Evolutionary conservation across 2,329 filamentous ascomycete species (phyloP).

Genomic region (Lasiodiplodia hormozganensis): DNA sequence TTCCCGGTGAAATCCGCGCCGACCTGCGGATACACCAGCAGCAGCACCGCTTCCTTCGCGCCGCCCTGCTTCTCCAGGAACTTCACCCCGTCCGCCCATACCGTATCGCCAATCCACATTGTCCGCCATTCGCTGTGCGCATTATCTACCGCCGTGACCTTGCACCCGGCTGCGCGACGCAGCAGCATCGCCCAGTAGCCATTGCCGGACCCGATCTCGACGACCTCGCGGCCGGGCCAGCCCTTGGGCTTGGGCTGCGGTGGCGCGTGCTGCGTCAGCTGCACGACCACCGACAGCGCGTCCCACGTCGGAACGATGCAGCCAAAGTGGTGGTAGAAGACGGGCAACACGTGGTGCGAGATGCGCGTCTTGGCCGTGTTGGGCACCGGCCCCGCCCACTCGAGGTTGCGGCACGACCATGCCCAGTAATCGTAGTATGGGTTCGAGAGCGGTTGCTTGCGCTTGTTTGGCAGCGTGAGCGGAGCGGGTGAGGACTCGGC

Average conservation of each 20-base stretch:
- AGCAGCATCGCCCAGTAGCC: conserved; percentile 80
- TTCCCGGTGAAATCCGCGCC: conserved; percentile 69
- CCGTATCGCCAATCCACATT: conserved; percentile 72
- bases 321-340: conserved; percentile 81
- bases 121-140: conserved; percentile 72
- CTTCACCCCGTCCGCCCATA: conserved; percentile 64
- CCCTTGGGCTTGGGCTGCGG: conserved; percentile 41
- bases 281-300: conserved; percentile 65
- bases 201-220: conserved; percentile 74
- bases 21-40: conserved; percentile 77
- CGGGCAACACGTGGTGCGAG: conserved; percentile 72
- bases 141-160: conserved; percentile 69
- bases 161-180: conserved; percentile 64
- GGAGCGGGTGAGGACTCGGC: conserved; percentile 46
- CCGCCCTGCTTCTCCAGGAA: conserved; percentile 60
- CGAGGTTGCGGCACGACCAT: conserved; percentile 68
- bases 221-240: conserved; percentile 56
- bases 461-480: conserved; percentile 45
- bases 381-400: conserved; percentile 68
- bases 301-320: conserved; percentile 75
- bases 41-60: conserved; percentile 64
- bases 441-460: conserved; percentile 56
- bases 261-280: conserved; percentile 51
- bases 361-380: conserved; percentile 60
- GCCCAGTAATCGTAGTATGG: conserved; percentile 73